Conservation (phyloP, 495 filamentous ascomycete genomes). For the Extremus antarcticus region DNA sequence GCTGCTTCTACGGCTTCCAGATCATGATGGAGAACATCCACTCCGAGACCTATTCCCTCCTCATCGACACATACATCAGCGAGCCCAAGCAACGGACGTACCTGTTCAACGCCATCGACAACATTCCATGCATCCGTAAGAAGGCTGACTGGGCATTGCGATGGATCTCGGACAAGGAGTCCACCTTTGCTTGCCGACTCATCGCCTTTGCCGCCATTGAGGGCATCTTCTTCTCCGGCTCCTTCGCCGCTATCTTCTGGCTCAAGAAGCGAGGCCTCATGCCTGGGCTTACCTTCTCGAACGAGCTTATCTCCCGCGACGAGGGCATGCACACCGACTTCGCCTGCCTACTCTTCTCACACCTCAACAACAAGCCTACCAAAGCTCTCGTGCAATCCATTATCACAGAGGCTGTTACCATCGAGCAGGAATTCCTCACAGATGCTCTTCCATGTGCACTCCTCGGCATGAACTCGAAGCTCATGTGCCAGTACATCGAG, state of each 20-base stretch:
- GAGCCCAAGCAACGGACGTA: slow-evolving; percentile 91
- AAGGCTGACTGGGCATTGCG: slow-evolving; percentile 96
- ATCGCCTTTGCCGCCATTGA: slow-evolving; percentile 97
- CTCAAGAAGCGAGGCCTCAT: slow-evolving; percentile 99
- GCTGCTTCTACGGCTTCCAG: slow-evolving; percentile 99
- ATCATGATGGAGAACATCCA: slow-evolving; percentile 99
- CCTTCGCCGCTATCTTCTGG: slow-evolving; percentile 99
- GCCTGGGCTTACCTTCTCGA: slow-evolving; percentile 97
- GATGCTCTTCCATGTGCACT: slow-evolving; percentile 86
- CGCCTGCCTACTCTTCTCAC: slow-evolving; percentile 90
- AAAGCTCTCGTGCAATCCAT: slow-evolving; percentile 71
- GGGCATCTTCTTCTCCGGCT: slow-evolving; percentile 98
- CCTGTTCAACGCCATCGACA: slow-evolving; percentile 97
- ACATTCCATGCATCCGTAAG: slow-evolving; percentile 91
- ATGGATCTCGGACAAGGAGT: slow-evolving; percentile 87
- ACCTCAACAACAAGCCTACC: slow-evolving; percentile 81
- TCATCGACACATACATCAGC: slow-evolving; percentile 99
- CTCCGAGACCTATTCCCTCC: slow-evolving; percentile 97
- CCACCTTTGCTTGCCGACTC: slow-evolving; percentile 89
- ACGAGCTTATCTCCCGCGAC: slow-evolving; percentile 98
- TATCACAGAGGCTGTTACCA: slow-evolving; percentile 85
- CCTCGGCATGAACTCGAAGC: slow-evolving; percentile 90
- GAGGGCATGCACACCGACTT: slow-evolving; percentile 99
- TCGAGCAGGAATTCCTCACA: slow-evolving; percentile 96
- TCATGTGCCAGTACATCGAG: slow-evolving; percentile 99